Percentiles rank a stretch among this genome's conserved stretches.
phyloP scores from a whole-genome alignment of 495 filamentous ascomycete genomes.

The Penicillium pulvis region DNA sequence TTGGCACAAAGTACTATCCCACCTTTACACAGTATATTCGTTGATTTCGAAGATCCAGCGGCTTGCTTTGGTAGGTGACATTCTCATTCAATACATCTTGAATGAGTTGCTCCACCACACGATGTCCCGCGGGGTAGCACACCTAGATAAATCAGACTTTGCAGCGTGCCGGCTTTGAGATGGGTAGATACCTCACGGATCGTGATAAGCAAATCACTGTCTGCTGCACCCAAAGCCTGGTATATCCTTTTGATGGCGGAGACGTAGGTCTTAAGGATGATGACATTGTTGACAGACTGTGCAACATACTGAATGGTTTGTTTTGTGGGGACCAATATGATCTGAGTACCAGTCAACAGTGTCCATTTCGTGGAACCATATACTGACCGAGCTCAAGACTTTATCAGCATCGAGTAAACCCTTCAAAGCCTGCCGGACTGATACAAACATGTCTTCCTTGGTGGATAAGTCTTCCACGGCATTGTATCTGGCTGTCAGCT shows the following conservation, averaged over 20 bases:
- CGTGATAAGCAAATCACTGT: constrained; percentile 63
- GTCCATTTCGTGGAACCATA: not conserved
- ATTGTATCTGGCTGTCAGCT: constrained; percentile 69
- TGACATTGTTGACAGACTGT: constrained; percentile 81
- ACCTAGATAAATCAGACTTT: constrained; percentile 41
- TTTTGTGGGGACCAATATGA: constrained; percentile 68
- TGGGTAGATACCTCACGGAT: constrained; percentile 58
- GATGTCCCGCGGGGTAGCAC: constrained; percentile 63
- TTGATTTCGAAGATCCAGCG: constrained; percentile 88
- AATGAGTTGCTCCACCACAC: constrained; percentile 64
- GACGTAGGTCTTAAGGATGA: constrained; percentile 83
- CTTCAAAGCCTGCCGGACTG: constrained; percentile 73
- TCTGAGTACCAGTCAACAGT: constrained; percentile 45
- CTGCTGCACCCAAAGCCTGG: constrained; percentile 65
- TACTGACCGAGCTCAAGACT: constrained; percentile 34
- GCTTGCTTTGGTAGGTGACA: constrained; percentile 72
- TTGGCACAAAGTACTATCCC: not conserved
- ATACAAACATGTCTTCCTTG: constrained; percentile 86
- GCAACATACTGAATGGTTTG: constrained; percentile 67
- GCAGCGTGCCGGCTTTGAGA: not conserved
- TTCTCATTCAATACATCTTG: constrained; percentile 76
- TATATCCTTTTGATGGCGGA: constrained; percentile 66
- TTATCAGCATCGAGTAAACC: constrained; percentile 60
- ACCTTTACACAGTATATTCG: constrained; percentile 91
- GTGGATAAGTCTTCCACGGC: constrained; percentile 81